phyloP scores from a whole-genome alignment of 768 basidiomycete genomes.

The Pulveroboletus sp. region DNA sequence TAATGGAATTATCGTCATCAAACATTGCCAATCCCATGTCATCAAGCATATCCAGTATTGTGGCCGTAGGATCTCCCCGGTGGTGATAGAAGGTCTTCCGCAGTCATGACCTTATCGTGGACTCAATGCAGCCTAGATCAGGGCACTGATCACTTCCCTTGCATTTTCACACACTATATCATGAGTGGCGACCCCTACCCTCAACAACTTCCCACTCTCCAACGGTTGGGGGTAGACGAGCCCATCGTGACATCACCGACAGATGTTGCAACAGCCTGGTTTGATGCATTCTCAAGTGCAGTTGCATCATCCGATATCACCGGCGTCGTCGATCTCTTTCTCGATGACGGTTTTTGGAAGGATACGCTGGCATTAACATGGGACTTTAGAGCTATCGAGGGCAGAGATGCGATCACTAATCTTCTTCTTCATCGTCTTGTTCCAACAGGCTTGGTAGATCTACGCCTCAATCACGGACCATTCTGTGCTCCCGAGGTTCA shows the following conservation, averaged over 20 bases:
- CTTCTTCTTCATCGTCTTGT: conserved; percentile 39
- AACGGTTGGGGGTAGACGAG: conserved; percentile 21
- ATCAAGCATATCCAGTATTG: too few relatives aligned
- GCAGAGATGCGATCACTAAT: conserved; percentile 32
- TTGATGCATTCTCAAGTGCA: conserved; percentile 20
- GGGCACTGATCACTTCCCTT: not conserved
- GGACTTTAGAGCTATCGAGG: conserved; percentile 49
- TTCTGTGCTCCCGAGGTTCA: conserved; percentile 32
- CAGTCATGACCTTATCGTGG: too few relatives aligned
- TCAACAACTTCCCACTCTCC: conserved; percentile 29
- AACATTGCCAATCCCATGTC: too few relatives aligned
- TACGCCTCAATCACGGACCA: conserved; percentile 16
- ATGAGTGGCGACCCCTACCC: conserved; percentile 21
- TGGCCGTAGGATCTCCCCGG: too few relatives aligned
- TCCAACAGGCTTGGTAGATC: conserved; percentile 16
- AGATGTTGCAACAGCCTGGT: conserved; percentile 24
- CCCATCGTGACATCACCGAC: conserved; percentile 17
- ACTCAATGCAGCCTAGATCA: too few relatives aligned
- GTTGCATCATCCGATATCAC: conserved; percentile 14
- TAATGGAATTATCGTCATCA: too few relatives aligned
- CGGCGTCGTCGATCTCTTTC: conserved; percentile 24
- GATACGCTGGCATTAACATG: conserved; percentile 51
- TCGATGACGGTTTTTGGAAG: conserved; percentile 42
- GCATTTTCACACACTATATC: not conserved
- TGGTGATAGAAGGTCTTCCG: too few relatives aligned